Conservation (phyloP, 306 rosid species). For the Trifolium dubium region DNA sequence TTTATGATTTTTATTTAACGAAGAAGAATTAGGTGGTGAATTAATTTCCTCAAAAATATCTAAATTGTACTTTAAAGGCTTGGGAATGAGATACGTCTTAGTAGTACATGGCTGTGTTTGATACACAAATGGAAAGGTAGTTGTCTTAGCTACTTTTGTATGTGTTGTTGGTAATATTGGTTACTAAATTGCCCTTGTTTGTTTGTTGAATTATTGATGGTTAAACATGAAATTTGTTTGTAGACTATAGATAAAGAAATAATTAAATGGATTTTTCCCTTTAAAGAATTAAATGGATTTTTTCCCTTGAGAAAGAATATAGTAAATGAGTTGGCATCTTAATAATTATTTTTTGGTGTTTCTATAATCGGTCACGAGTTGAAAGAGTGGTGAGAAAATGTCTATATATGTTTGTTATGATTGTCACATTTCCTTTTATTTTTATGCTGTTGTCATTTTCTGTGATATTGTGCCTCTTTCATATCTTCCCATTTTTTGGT, state of each 20-base stretch:
- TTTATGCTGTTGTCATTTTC: constrained; percentile 15
- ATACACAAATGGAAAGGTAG: not conserved
- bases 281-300: no score
- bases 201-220: not conserved
- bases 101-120: not conserved
- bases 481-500: not conserved
- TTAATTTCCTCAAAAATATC: not conserved
- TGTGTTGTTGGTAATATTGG: not conserved
- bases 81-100: not conserved
- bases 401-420: constrained; percentile 1
- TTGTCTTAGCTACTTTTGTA: not conserved
- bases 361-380: not conserved
- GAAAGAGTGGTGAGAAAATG: no score
- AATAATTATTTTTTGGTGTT: not conserved
- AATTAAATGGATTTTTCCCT: no score
- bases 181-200: not conserved
- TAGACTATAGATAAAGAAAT: not conserved
- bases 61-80: not conserved
- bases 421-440: constrained; percentile 3
- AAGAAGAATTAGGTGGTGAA: not conserved
- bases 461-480: constrained; percentile 8
- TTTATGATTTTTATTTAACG: not conserved
- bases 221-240: constrained; percentile 8
- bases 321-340: not conserved
- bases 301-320: not conserved